Evolutionary conservation across 495 filamentous ascomycete genomes (phyloP).

Genomic region (Talaromyces wortmannii): DNA sequence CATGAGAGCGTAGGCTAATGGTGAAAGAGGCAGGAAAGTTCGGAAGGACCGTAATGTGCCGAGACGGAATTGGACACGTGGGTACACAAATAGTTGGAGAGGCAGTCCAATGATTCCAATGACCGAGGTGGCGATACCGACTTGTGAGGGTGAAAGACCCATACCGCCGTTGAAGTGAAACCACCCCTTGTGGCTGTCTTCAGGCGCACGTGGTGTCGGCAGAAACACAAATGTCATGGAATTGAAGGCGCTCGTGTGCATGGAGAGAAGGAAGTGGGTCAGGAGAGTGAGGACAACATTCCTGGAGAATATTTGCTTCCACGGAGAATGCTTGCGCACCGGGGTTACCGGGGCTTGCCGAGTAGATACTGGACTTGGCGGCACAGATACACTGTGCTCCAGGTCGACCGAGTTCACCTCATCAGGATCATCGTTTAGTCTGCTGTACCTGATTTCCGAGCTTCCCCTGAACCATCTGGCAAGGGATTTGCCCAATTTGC

Average conservation of each 20-base stretch:
- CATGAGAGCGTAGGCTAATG: slow-evolving; percentile 56
- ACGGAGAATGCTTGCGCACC: slow-evolving; percentile 40
- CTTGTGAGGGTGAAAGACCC: slow-evolving; percentile 57
- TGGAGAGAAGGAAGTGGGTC: slow-evolving; percentile 58
- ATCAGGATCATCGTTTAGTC: slow-evolving; percentile 22
- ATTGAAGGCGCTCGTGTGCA: slow-evolving; percentile 72
- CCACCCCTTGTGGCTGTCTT: slow-evolving; percentile 34
- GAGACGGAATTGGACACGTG: slow-evolving; percentile 47
- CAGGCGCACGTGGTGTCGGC: slow-evolving; percentile 52
- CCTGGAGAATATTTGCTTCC: slow-evolving; percentile 54
- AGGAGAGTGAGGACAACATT: slow-evolving; percentile 57
- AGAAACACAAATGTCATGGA: slow-evolving; percentile 68
- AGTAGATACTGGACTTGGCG: slow-evolving; percentile 31
- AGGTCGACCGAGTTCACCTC: slow-evolving; percentile 30
- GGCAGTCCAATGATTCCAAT: slow-evolving; percentile 64
- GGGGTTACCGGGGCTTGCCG: slow-evolving; percentile 19
- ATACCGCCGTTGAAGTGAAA: slow-evolving; percentile 69
- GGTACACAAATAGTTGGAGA: slow-evolving; percentile 66
- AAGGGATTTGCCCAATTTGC: slow-evolving; percentile 37
- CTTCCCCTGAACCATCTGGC: slow-evolving; percentile 21
- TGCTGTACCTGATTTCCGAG: not conserved
- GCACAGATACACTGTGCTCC: slow-evolving; percentile 16
- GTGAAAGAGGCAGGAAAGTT: slow-evolving; percentile 54
- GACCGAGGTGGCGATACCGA: slow-evolving; percentile 63
- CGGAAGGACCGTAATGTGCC: slow-evolving; percentile 58